These are phyloP conservation scores for Daedaleopsis nitida DNA, from an alignment of 768 basidiomycete species.

Conservation along the genomic window DNA sequence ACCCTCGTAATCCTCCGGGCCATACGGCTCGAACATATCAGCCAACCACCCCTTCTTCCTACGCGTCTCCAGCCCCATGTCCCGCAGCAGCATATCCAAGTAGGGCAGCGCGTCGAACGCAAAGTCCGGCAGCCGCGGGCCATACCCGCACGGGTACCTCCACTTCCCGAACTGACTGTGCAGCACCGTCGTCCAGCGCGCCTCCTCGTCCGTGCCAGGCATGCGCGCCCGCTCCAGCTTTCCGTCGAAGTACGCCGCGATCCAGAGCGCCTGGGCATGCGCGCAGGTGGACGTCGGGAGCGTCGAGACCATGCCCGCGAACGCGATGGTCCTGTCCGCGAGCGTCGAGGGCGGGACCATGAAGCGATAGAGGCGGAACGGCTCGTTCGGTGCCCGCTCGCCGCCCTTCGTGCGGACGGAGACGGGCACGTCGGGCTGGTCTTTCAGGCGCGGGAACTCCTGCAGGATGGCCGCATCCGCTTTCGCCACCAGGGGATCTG, in stretches of 20 bases:
- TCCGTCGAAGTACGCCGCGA: background rate
- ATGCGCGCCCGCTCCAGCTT: background rate
- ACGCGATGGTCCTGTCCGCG: background rate
- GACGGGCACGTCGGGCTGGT: background rate
- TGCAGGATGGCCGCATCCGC: background rate
- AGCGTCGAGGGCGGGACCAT: background rate
- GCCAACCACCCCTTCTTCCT: background rate
- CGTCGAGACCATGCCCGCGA: background rate
- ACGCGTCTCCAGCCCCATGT: background rate
- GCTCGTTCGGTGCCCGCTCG: background rate
- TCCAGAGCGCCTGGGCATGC: background rate
- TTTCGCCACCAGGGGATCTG: background rate
- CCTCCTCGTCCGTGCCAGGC: background rate
- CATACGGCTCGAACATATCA: background rate
- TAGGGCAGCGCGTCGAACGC: background rate
- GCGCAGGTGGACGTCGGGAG: background rate
- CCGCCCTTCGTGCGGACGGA: background rate
- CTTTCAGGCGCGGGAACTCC: background rate
- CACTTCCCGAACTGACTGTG: background rate
- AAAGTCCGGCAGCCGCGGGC: background rate
- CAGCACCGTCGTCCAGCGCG: background rate
- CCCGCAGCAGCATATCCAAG: background rate
- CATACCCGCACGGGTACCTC: background rate
- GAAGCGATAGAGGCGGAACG: background rate
- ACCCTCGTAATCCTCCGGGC: background rate